A percentile compares a stretch with the other conserved stretches of the same genome.
Conservation (phyloP, 345 rosid genomes). For the Crucihimalaya himalaica region DNA sequence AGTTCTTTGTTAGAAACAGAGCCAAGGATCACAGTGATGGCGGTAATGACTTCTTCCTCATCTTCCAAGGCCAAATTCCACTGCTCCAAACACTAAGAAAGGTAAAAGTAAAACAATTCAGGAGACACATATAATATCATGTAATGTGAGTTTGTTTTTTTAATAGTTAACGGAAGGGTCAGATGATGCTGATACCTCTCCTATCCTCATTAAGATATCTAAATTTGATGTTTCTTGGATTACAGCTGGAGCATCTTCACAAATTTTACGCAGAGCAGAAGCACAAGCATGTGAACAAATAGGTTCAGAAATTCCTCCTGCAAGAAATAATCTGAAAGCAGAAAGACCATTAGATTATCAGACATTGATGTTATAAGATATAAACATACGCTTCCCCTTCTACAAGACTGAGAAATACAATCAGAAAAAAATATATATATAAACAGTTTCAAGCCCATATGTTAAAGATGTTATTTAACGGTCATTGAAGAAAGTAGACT, state of each 20-base stretch:
- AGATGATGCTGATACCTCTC: conserved; percentile 60
- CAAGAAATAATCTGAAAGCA: conserved; percentile 91
- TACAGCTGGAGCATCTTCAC: conserved; percentile 77
- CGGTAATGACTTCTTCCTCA: conserved; percentile 86
- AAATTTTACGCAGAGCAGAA: conserved; percentile 79
- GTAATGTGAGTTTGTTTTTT: conserved; percentile 2
- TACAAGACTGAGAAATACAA: conserved; percentile 8
- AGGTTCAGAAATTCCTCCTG: conserved; percentile 82
- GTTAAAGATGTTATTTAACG: neutral
- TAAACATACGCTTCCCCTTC: neutral
- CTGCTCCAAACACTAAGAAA: conserved; percentile 58
- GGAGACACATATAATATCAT: neutral
- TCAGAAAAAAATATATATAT: neutral
- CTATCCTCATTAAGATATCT: conserved; percentile 88
- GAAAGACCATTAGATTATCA: conserved; percentile 38
- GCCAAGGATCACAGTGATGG: conserved; percentile 70
- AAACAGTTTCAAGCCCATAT: neutral
- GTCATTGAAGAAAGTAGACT: conserved; percentile 41
- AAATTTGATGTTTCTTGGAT: conserved; percentile 79
- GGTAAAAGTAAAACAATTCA: conserved; percentile 19
- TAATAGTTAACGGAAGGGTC: conserved; percentile 2
- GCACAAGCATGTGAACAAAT: conserved; percentile 83
- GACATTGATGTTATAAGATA: conserved; percentile 1
- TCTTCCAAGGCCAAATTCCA: conserved; percentile 76
- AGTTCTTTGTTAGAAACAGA: conserved; percentile 71